A percentile compares a stretch with the other conserved stretches of the same genome.
phyloP scores from a whole-genome alignment of 2,329 filamentous ascomycete species.

The Penicillium sp. region DNA sequence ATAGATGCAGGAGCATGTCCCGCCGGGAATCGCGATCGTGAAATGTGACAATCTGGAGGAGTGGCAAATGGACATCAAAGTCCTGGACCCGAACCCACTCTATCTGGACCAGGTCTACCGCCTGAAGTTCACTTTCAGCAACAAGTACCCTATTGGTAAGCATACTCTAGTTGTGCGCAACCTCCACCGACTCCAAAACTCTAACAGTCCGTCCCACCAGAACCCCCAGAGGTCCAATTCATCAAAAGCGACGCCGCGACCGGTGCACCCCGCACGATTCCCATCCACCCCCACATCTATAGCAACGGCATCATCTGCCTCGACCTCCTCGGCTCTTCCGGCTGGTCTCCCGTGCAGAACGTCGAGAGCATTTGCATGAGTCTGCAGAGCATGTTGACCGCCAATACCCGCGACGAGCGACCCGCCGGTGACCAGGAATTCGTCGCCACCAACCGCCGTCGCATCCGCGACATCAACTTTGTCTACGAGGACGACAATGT shows the following conservation, averaged over 20 bases:
- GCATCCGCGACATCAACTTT: slow-evolving; percentile 88
- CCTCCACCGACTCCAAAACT: background rate
- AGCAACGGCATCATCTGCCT: slow-evolving; percentile 98
- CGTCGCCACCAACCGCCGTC: slow-evolving; percentile 73
- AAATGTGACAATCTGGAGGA: slow-evolving; percentile 80
- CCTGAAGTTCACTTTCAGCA: slow-evolving; percentile 82
- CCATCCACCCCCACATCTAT: slow-evolving; percentile 97
- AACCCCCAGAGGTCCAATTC: slow-evolving; percentile 94
- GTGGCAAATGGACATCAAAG: slow-evolving; percentile 90
- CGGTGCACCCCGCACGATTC: slow-evolving; percentile 62
- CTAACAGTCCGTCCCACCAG: slow-evolving; percentile 50
- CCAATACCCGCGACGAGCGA: slow-evolving; percentile 87
- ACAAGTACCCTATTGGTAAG: slow-evolving; percentile 85
- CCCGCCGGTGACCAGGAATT: slow-evolving; percentile 91
- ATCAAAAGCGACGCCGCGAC: slow-evolving; percentile 55
- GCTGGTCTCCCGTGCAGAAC: slow-evolving; percentile 96
- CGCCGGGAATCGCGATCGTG: slow-evolving; percentile 74
- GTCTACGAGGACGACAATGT: slow-evolving; percentile 89
- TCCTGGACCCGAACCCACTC: slow-evolving; percentile 86
- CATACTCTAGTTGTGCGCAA: slow-evolving; percentile 2
- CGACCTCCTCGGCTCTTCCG: slow-evolving; percentile 81
- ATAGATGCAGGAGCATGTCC: slow-evolving; percentile 60
- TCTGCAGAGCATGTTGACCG: slow-evolving; percentile 96
- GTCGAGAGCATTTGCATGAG: slow-evolving; percentile 97
- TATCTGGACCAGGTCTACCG: slow-evolving; percentile 80